phyloP scores from a whole-genome alignment of 495 filamentous ascomycete species.

The Poronia punctata region DNA sequence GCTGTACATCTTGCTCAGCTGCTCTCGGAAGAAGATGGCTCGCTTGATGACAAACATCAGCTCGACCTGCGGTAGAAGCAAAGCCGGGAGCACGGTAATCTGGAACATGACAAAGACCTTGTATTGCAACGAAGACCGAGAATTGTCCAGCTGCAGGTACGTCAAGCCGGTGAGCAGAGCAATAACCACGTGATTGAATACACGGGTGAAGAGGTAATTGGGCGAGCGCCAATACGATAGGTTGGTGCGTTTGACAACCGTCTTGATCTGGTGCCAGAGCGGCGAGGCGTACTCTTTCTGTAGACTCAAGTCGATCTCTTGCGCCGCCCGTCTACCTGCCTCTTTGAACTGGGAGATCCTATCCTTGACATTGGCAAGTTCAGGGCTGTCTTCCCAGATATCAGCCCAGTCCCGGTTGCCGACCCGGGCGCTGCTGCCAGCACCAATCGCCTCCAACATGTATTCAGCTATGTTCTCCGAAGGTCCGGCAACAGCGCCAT shows the following conservation, averaged over 20 bases:
- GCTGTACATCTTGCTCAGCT: slow-evolving; percentile 70
- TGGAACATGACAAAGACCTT: slow-evolving; percentile 81
- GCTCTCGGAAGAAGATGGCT: slow-evolving; percentile 71
- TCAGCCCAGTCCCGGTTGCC: slow-evolving; percentile 75
- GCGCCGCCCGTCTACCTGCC: slow-evolving; percentile 41
- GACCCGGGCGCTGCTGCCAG: slow-evolving; percentile 63
- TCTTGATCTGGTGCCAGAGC: slow-evolving; percentile 60
- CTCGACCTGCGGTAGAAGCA: slow-evolving; percentile 72
- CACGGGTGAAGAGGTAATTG: slow-evolving; percentile 64
- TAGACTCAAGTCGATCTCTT: slow-evolving; percentile 28
- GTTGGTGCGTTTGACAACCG: slow-evolving; percentile 58
- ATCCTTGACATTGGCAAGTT: slow-evolving; percentile 59
- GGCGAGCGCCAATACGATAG: slow-evolving; percentile 66
- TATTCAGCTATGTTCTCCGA: slow-evolving; percentile 77
- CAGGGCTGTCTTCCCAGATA: slow-evolving; percentile 65
- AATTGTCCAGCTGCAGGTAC: slow-evolving; percentile 62
- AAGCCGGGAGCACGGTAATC: slow-evolving; percentile 65
- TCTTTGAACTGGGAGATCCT: slow-evolving; percentile 62
- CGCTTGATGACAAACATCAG: slow-evolving; percentile 68
- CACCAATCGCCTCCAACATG: slow-evolving; percentile 84
- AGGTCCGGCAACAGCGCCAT: slow-evolving; percentile 46
- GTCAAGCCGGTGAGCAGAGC: slow-evolving; percentile 67
- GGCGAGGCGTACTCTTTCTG: slow-evolving; percentile 72
- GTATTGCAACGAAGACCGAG: slow-evolving; percentile 63
- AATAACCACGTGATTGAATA: slow-evolving; percentile 70